Conservation (phyloP, 441 rosid genomes). For the Corymbia citriodora region DNA sequence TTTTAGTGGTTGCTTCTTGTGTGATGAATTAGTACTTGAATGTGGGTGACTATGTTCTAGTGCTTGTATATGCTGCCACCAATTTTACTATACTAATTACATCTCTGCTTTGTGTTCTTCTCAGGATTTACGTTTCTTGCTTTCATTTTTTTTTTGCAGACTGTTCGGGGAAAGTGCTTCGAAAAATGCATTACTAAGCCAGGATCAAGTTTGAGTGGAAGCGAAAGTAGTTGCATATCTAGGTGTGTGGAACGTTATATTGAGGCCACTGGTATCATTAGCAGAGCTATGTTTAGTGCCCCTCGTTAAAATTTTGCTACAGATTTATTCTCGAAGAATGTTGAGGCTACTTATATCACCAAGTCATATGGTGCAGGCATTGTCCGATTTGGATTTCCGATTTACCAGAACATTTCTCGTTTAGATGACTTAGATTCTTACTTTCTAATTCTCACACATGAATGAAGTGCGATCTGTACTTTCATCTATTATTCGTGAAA, state of each 20-base stretch:
- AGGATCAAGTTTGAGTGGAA: slow-evolving; percentile 77
- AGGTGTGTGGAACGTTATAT: slow-evolving; percentile 94
- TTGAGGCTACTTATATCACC: neutral
- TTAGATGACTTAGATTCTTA: neutral
- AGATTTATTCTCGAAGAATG: neutral
- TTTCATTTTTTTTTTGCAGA: slow-evolving; percentile 25
- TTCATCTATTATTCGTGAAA: neutral
- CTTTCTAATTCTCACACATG: neutral
- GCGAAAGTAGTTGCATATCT: slow-evolving; percentile 89
- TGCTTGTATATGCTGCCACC: neutral
- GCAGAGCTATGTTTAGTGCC: slow-evolving; percentile 53
- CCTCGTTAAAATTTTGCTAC: slow-evolving; percentile 22
- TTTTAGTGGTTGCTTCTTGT: neutral
- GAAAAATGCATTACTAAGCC: slow-evolving; percentile 83
- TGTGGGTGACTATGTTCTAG: neutral
- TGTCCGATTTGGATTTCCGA: neutral
- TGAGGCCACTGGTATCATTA: slow-evolving; percentile 78
- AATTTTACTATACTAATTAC: neutral
- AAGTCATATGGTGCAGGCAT: neutral
- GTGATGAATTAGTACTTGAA: neutral
- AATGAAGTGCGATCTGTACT: neutral
- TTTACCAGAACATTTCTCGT: neutral
- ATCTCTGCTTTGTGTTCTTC: neutral
- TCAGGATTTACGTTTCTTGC: neutral
- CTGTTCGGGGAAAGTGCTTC: slow-evolving; percentile 73